A percentile compares a stretch with the other conserved stretches of the same genome.
phyloP scores from a whole-genome alignment of 306 rosid genomes.

The Prunus dulcis region DNA sequence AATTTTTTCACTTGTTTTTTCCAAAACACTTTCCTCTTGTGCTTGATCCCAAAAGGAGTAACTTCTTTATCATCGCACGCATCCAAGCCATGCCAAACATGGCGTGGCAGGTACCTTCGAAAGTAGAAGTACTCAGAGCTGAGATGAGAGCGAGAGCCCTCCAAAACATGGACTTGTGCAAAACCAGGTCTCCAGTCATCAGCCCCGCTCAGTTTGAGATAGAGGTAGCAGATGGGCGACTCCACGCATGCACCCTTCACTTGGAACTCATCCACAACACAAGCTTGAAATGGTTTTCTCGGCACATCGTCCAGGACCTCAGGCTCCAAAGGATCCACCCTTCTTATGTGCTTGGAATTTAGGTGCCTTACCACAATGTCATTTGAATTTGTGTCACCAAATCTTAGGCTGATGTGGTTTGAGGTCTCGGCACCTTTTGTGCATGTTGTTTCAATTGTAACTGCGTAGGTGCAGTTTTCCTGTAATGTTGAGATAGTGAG shows the following conservation, averaged over 20 bases:
- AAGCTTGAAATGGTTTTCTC: conserved; percentile 74
- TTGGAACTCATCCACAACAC: conserved; percentile 66
- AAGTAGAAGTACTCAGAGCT: conserved; percentile 60
- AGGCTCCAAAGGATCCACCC: conserved; percentile 58
- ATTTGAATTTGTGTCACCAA: conserved; percentile 68
- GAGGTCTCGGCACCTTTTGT: conserved; percentile 75
- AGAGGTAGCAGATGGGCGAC: conserved; percentile 64
- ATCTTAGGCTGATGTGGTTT: conserved; percentile 60
- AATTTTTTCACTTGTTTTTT: background rate
- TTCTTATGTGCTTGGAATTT: conserved; percentile 53
- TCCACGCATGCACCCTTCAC: conserved; percentile 58
- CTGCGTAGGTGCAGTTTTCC: conserved; percentile 59
- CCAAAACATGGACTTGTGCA: conserved; percentile 45
- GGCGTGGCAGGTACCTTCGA: conserved; percentile 56
- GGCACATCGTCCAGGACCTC: conserved; percentile 58
- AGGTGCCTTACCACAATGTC: conserved; percentile 55
- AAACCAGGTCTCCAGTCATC: conserved; percentile 90
- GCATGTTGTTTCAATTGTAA: conserved; percentile 74
- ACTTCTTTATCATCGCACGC: conserved; percentile 55
- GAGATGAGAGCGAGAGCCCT: conserved; percentile 34
- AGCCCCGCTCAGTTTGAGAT: conserved; percentile 53
- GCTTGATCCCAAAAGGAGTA: conserved; percentile 66
- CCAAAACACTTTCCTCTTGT: conserved; percentile 41
- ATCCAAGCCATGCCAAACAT: conserved; percentile 79
- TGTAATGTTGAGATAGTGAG: background rate